Conservation (phyloP, 2,329 filamentous ascomycete species). For the Penicillium sp. region DNA sequence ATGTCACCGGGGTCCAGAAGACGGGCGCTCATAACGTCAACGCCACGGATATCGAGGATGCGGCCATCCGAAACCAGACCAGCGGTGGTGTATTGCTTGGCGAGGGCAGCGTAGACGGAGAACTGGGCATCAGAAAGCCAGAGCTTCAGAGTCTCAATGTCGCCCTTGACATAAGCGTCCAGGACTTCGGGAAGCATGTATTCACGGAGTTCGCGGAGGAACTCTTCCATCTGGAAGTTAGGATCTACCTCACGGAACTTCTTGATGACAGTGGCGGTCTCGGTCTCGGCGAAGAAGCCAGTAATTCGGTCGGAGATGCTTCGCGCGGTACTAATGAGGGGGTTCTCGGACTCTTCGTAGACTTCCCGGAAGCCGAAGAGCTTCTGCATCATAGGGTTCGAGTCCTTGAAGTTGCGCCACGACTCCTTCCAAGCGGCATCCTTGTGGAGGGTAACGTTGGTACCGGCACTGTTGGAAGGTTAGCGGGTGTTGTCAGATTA, state of each 20-base stretch:
- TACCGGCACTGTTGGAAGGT: slow-evolving; percentile 68
- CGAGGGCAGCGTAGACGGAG: slow-evolving; percentile 93
- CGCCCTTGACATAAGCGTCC: slow-evolving; percentile 96
- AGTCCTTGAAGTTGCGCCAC: slow-evolving; percentile 94
- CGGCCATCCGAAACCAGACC: slow-evolving; percentile 93
- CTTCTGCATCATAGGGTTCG: slow-evolving; percentile 81
- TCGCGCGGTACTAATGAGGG: slow-evolving; percentile 85
- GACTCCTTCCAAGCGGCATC: slow-evolving; percentile 96
- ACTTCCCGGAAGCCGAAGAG: slow-evolving; percentile 81
- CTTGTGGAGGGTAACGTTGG: slow-evolving; percentile 92
- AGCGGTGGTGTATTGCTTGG: slow-evolving; percentile 90
- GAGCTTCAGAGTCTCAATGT: slow-evolving; percentile 82
- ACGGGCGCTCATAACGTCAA: slow-evolving; percentile 64
- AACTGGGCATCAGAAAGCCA: slow-evolving; percentile 97
- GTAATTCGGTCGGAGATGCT: slow-evolving; percentile 90
- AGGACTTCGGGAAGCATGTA: slow-evolving; percentile 97
- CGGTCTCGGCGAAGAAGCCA: slow-evolving; percentile 97
- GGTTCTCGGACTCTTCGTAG: slow-evolving; percentile 97
- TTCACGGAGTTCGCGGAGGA: slow-evolving; percentile 91
- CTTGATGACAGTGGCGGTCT: slow-evolving; percentile 96
- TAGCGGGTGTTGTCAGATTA: slow-evolving; percentile 25
- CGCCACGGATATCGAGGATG: slow-evolving; percentile 91
- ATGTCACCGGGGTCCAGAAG: slow-evolving; percentile 51
- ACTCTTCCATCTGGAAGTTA: slow-evolving; percentile 89
- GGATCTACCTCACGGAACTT: slow-evolving; percentile 97